Percentiles rank a stretch among this genome's conserved stretches.
Conservation (phyloP, 192 early-diverging fungal genomes). For the Mortierella alpina region DNA sequence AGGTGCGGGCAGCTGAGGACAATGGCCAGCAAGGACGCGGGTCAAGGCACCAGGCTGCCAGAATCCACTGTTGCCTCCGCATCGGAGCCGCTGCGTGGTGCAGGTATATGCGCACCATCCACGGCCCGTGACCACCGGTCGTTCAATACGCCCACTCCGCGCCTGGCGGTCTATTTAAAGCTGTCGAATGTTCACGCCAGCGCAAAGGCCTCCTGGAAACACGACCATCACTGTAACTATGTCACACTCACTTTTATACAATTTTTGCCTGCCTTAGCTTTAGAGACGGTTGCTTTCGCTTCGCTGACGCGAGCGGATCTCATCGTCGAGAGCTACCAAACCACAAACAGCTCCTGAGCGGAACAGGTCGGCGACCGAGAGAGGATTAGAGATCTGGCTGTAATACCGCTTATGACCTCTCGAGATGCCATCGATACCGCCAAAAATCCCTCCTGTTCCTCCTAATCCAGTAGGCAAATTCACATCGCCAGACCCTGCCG, state of each 20-base stretch:
- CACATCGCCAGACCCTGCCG: not conserved
- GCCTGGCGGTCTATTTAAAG: too few relatives aligned
- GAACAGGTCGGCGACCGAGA: conserved; percentile 45
- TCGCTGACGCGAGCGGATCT: conserved; percentile 42
- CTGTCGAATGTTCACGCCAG: too few relatives aligned
- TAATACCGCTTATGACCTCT: conserved; percentile 47
- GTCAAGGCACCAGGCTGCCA: too few relatives aligned
- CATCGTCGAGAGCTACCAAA: conserved; percentile 46
- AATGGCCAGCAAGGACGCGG: too few relatives aligned
- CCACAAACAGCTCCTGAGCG: conserved; percentile 44
- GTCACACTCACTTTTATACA: not conserved
- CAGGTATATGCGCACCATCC: too few relatives aligned
- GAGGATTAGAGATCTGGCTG: conserved; percentile 45
- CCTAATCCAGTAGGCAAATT: not conserved
- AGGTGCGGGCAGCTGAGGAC: too few relatives aligned
- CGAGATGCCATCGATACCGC: conserved; percentile 1
- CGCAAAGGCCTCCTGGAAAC: too few relatives aligned
- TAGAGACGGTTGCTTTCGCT: conserved; percentile 48
- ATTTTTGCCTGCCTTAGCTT: not conserved
- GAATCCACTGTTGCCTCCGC: too few relatives aligned
- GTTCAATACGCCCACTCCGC: too few relatives aligned
- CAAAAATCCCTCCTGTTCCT: conserved; percentile 2
- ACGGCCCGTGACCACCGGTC: too few relatives aligned
- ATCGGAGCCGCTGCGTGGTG: too few relatives aligned
- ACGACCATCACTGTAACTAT: too few relatives aligned